Conservation (phyloP, 1,284 basidiomycete genomes). For the Paramarasmius palmivorus region DNA sequence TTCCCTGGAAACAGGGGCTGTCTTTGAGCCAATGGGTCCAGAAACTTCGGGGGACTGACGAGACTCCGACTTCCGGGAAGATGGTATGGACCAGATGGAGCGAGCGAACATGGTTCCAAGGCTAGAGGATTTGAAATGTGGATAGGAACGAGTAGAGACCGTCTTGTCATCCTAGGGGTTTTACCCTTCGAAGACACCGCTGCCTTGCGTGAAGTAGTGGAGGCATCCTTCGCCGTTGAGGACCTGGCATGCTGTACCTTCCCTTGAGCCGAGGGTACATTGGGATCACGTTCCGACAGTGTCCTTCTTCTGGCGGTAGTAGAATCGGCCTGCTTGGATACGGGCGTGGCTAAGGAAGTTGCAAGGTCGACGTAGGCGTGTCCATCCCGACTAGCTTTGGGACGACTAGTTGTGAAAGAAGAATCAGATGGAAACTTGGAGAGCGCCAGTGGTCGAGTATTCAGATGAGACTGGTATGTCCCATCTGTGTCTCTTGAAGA, state of each 20-base stretch:
- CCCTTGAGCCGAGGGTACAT: not conserved
- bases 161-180: not conserved
- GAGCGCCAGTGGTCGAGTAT: too few species aligned
- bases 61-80: too few species aligned
- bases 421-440: too few species aligned
- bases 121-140: conserved; percentile 1
- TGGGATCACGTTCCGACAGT: not conserved
- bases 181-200: not conserved
- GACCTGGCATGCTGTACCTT: not conserved
- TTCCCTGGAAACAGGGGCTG: not conserved
- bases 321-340: not conserved
- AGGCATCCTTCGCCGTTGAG: not conserved
- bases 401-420: too few species aligned
- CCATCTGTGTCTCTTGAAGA: too few species aligned
- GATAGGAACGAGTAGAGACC: not conserved
- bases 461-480: too few species aligned
- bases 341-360: not conserved
- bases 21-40: too few species aligned
- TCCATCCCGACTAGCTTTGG: too few species aligned
- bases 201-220: not conserved
- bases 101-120: not conserved
- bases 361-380: too few species aligned
- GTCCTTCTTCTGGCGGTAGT: not conserved
- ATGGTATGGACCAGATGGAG: not conserved
- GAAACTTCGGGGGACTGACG: too few species aligned